Evolutionary conservation across 2,329 filamentous ascomycete species (phyloP).

Genomic region (Colletotrichum liaoningense): DNA sequence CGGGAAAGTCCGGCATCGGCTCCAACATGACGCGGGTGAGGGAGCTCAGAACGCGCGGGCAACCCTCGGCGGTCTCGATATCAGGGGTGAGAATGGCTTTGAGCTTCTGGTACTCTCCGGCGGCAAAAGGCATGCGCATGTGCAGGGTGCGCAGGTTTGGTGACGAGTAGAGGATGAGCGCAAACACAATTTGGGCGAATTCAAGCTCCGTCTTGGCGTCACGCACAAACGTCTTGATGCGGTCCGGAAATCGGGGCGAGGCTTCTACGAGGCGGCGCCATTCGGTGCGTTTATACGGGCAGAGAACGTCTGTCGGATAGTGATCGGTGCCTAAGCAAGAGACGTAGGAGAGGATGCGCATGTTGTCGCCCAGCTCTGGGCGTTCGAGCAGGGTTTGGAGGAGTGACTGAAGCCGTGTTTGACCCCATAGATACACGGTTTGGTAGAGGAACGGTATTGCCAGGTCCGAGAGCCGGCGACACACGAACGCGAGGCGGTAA

Average conservation of each 20-base stretch:
- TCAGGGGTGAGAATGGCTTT: constrained; percentile 32
- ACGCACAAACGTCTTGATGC: constrained; percentile 25
- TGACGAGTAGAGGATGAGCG: constrained; percentile 32
- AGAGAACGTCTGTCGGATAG: constrained; percentile 29
- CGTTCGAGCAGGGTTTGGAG: constrained; percentile 33
- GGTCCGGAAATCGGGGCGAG: constrained; percentile 20
- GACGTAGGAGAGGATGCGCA: constrained; percentile 34
- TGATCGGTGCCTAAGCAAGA: constrained; percentile 31
- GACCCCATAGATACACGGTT: constrained; percentile 33
- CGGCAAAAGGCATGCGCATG: constrained; percentile 35
- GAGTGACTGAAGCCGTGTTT: constrained; percentile 30
- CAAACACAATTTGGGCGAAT: constrained; percentile 31
- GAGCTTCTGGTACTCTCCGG: constrained; percentile 33
- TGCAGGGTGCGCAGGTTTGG: constrained; percentile 27
- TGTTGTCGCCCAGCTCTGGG: constrained; percentile 29
- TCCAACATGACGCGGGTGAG: constrained; percentile 35
- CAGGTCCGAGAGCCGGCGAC: constrained; percentile 25
- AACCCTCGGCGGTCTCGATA: constrained; percentile 26
- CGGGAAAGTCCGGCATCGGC: constrained; percentile 34
- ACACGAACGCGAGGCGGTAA: constrained; percentile 30
- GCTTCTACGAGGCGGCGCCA: constrained; percentile 29
- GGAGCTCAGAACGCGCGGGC: constrained; percentile 29
- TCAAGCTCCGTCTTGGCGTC: constrained; percentile 28
- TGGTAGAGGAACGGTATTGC: constrained; percentile 30
- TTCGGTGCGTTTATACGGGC: constrained; percentile 32